Conservation (phyloP, 345 rosid genomes). For the Angophora floribunda region DNA sequence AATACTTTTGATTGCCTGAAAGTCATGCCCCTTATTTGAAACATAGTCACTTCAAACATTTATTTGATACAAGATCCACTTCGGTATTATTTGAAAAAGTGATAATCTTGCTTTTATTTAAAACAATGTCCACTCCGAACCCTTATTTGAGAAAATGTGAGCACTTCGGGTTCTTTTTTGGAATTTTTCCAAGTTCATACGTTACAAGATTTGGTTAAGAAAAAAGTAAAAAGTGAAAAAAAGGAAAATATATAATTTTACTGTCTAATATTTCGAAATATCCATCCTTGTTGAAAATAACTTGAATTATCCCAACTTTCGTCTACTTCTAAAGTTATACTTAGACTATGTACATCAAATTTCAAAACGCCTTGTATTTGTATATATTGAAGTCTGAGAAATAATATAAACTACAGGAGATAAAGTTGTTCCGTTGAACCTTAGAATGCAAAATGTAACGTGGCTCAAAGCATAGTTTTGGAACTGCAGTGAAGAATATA, state of each 20-base stretch:
- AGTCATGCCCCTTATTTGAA: too few relatives aligned
- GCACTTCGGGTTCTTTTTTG: too few relatives aligned
- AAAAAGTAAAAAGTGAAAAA: background rate
- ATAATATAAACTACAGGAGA: background rate
- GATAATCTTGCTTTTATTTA: too few relatives aligned
- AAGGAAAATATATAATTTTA: background rate
- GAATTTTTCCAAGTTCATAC: background rate
- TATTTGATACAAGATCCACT: too few relatives aligned
- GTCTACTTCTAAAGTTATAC: background rate
- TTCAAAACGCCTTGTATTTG: background rate
- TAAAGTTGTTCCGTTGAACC: background rate
- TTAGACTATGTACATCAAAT: background rate
- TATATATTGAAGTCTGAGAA: background rate
- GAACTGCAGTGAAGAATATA: background rate
- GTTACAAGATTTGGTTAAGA: background rate
- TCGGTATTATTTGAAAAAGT: too few relatives aligned
- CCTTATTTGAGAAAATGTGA: too few relatives aligned
- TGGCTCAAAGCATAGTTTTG: background rate
- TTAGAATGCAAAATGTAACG: background rate
- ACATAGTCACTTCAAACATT: too few relatives aligned
- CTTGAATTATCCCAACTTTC: background rate
- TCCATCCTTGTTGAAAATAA: background rate
- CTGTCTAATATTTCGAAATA: background rate
- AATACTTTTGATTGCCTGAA: too few relatives aligned
- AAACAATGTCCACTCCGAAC: too few relatives aligned